Evolutionary conservation across 345 rosid genomes (phyloP).

Genomic region (Arabis alpina): DNA sequence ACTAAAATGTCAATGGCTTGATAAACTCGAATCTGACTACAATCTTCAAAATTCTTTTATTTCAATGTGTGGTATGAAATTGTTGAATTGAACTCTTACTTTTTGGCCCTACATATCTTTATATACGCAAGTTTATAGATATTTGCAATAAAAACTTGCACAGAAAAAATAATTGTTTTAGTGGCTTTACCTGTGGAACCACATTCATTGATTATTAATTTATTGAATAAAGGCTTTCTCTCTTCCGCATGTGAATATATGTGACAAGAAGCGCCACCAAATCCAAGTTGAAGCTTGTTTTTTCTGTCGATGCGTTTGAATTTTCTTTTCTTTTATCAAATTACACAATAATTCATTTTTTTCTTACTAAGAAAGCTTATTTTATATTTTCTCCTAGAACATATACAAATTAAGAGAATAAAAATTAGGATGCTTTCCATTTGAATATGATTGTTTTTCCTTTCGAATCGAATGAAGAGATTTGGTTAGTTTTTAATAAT

Average conservation of each 20-base stretch:
- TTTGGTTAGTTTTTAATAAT: too few relatives aligned
- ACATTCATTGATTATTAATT: conserved; percentile 33
- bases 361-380: not conserved
- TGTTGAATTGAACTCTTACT: conserved; percentile 28
- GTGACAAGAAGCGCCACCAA: conserved; percentile 42
- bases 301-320: not conserved
- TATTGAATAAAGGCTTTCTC: conserved; percentile 15
- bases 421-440: too few relatives aligned
- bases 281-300: conserved; percentile 35
- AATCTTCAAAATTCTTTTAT: conserved; percentile 20
- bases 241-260: conserved; percentile 37
- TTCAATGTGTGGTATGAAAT: conserved; percentile 39
- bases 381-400: not conserved
- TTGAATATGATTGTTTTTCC: too few relatives aligned
- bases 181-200: conserved; percentile 26
- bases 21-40: conserved; percentile 40
- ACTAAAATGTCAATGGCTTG: conserved; percentile 28
- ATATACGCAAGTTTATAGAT: conserved; percentile 28
- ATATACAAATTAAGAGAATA: not conserved
- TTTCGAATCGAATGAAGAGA: too few relatives aligned
- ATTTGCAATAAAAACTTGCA: not conserved
- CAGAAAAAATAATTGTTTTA: not conserved
- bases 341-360: not conserved
- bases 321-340: not conserved
- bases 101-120: conserved; percentile 45